Evolutionary conservation across 768 basidiomycete species (phyloP).

Genomic region (Lactarius evosmus): DNA sequence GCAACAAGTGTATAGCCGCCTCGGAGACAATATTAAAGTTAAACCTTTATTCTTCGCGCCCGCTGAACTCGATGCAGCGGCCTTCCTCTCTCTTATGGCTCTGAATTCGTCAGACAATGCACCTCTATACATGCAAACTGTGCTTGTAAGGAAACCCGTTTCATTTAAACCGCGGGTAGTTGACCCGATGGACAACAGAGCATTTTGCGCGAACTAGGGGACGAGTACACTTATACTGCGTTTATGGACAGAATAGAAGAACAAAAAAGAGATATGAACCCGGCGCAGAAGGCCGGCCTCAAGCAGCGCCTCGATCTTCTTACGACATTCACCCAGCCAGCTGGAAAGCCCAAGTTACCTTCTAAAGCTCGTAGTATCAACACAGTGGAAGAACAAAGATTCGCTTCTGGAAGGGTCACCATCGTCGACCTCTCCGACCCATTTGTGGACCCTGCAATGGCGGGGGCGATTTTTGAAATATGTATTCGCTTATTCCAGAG

Average conservation of each 20-base stretch:
- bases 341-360: conserved; percentile 21
- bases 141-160: conserved; percentile 51
- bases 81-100: conserved; percentile 74
- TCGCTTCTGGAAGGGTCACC: conserved; percentile 55
- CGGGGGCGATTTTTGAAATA: conserved; percentile 70
- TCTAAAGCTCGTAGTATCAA: conserved; percentile 5
- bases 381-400: conserved; percentile 37
- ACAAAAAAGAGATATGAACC: conserved; percentile 53
- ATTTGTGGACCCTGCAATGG: conserved; percentile 63
- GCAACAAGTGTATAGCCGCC: conserved; percentile 46
- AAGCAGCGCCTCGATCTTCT: conserved; percentile 63
- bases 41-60: conserved; percentile 54
- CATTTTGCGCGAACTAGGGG: conserved; percentile 61
- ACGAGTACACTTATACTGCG: conserved; percentile 48
- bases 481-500: conserved; percentile 62
- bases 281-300: conserved; percentile 50
- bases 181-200: conserved; percentile 38
- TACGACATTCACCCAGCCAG: conserved; percentile 51
- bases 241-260: conserved; percentile 48
- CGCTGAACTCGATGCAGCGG: conserved; percentile 62
- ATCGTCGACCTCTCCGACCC: conserved; percentile 73
- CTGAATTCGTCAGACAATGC: conserved; percentile 57
- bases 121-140: conserved; percentile 66
- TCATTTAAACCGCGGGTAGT: neutral
- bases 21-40: conserved; percentile 47